These are phyloP conservation scores for Coniella lustricola DNA, from an alignment of 2,329 filamentous ascomycete genomes.

Conservation along the genomic window DNA sequence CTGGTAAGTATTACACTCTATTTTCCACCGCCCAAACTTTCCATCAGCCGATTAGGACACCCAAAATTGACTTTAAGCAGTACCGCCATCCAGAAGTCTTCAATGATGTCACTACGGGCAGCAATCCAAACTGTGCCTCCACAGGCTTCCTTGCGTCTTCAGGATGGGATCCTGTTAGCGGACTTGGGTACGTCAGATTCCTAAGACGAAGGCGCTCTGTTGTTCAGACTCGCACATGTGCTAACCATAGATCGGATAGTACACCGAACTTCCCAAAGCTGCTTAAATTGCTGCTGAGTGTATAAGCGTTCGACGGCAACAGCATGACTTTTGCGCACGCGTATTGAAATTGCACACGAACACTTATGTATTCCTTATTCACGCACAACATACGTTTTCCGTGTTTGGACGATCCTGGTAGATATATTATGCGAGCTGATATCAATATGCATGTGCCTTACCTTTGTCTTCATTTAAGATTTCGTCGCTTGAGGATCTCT, in stretches of 20 bases:
- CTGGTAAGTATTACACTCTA: constrained; percentile 25
- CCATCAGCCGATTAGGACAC: background rate
- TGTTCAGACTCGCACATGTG: background rate
- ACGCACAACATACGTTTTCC: too few relatives aligned
- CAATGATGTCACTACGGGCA: constrained; percentile 23
- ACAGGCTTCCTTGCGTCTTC: constrained; percentile 23
- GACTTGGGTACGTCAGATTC: constrained; percentile 18
- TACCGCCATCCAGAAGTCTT: constrained; percentile 26
- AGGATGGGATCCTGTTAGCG: constrained; percentile 24
- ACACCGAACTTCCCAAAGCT: constrained; percentile 7
- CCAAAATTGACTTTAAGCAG: constrained; percentile 8
- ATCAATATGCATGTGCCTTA: too few relatives aligned
- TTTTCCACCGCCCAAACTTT: background rate
- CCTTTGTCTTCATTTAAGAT: too few relatives aligned
- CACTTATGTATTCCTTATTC: too few relatives aligned
- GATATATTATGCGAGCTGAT: too few relatives aligned
- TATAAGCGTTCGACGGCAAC: background rate
- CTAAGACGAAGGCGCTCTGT: background rate
- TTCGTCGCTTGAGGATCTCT: too few relatives aligned
- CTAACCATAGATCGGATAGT: background rate
- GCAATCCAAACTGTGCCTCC: constrained; percentile 26
- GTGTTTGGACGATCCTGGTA: too few relatives aligned
- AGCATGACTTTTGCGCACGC: too few relatives aligned
- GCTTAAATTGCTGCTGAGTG: background rate
- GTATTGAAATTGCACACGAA: too few relatives aligned